Base-by-base conservation (phyloP, 169 alveolate genomes). In the Plasmodium fragile region DNA sequence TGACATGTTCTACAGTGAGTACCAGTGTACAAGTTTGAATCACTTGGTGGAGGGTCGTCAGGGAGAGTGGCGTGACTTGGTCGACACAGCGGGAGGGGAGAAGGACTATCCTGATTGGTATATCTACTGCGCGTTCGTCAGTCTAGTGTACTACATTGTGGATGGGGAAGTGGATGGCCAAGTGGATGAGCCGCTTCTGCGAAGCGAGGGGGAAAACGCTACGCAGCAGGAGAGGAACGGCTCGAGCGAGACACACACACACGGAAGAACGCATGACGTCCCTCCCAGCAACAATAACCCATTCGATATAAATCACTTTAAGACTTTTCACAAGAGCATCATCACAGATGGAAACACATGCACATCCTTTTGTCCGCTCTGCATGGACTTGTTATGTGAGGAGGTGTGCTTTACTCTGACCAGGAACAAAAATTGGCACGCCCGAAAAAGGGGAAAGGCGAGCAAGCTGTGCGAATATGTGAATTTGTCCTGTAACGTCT, bases 1-100 rank as follows among this genome's bases (percentile, higher is more conserved):
- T 0, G 94, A 89, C 52, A 89, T 89, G 94, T 89, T 89, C 34
- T 89, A 78, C 65, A 77, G 81, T 65, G 81, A 89, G 25, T 89
- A 55, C 3, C 94, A 89, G 52, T 89, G 94, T 52, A 78, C 45
- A 49, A 30, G 45, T 78, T 36, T 89, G 53, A 25, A 79, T 8
- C 45, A 69, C 22, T 65, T 77, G 11, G 49, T 45, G 45, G 49
- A 69, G 43, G 5, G 16, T 41, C 80, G 16, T n/a, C 43, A 69
- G 3, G 52, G 32, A 59, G 71, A 32, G 25, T 25, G 32, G 49
- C 36, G 8, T 7, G 28, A 77, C 59, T 0, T 65, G 75, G 36
- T 65, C n/a, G n/a, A 28, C n/a, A 7, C 5, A 7, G 0, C 34
- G 36, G 13, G n/a, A n/a, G 13, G n/a, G 0, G 75, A 65, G 41